Evolutionary conservation across 805 yeast genomes (phyloP), one percentile per base, ranked within the genome.

Genomic region (Saccharomycopsis malanga): DNA sequence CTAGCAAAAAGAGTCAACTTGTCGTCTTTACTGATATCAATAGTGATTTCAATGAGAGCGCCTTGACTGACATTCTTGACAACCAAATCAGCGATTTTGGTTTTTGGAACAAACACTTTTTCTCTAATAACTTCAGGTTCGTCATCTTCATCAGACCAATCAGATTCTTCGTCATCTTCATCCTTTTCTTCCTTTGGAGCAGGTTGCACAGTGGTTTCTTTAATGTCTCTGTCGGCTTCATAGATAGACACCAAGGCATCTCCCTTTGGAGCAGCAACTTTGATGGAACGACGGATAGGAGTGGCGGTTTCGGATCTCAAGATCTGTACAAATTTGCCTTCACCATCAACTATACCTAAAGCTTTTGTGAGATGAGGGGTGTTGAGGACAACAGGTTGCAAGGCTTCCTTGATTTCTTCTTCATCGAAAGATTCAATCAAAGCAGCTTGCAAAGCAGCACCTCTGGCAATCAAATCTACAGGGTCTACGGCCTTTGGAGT

Each of bases 401-500:
- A 70, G 49, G 93, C 81, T 68, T 87, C 95, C 41, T 73, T 70
- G 58, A 82, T 71, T 67, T 87, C 93, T 53, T 85, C 95, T 45
- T 77, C 87, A 60, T 83, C 93, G 59, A 87, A 94, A 49, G 79
- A 71, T 59, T 83, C 91, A 54, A 83, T 71, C 59, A 91, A 72
- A 34, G 95, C 79, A 44, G 96, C 98, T 74, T 93, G 98, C 63
- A 91, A 76, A 54, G 98, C 96, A 50, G 96, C 94, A 69, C 98
- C 98, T 61, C 94, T 82, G 55, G 95, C 81, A 55, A 83, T 72
- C 60, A 88, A 74, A 71, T 93, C 98, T 61, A 86, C 81, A 52
- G 98, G 97, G 68, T 86, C 78, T 53, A 81, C 63, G 48, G 93
- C 85, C 68, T 87, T 87, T 53, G 84, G 57, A 52, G 73, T 61